Base-by-base conservation (phyloP, 306 rosid genomes). In the Purshia tridentata region DNA sequence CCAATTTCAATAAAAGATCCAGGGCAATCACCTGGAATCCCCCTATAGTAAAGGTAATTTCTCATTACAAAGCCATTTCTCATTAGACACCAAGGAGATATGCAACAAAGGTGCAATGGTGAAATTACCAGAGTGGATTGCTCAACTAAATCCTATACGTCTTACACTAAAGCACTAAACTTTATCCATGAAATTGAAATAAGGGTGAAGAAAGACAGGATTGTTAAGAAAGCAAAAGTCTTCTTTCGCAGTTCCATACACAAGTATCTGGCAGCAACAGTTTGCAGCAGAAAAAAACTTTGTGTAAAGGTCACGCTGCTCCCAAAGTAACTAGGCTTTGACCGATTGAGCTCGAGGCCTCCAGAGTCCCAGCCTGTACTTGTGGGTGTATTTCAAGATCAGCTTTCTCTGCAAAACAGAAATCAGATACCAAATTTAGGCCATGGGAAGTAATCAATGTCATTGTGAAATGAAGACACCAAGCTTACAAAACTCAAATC, bases 301-400 rank as follows among this genome's bases (percentile, higher is more conserved):
- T 35, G 61, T 51, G 53, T n/a, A n/a, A n/a, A n/a, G n/a, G n/a
- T 29, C 71, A 37, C 20, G 75, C 73, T 53, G 66, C 61, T 7
- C 40, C 61, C 39, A 63, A 49, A 75, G 57, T 64, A 75, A 67
- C 85, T 82, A 88, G 14, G 86, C 55, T 68, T 86, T 90, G 65
- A 86, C 9, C 20, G 75, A 77, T 52, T 75, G 83, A 44, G 86
- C 88, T 41, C 78, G 87, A 49, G 97, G 98, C 81, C 90, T 89
- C 97, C 97, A 93, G 9, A 91, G 84, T 82, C 98, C 97, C 51
- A 91, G 83, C 84, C 92, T 79, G 79, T 87, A 93, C 85, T 93
- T 91, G 85, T 93, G 97, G 55, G 87, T 61, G 61, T 87, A 81
- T 74, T 82, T 86, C 86, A 93, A 74, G 72, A 93, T 91, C 80